A percentile compares a stretch with the other conserved stretches of the same genome.
phyloP scores from a whole-genome alignment of 306 rosid genomes.

The Morella rubra region DNA sequence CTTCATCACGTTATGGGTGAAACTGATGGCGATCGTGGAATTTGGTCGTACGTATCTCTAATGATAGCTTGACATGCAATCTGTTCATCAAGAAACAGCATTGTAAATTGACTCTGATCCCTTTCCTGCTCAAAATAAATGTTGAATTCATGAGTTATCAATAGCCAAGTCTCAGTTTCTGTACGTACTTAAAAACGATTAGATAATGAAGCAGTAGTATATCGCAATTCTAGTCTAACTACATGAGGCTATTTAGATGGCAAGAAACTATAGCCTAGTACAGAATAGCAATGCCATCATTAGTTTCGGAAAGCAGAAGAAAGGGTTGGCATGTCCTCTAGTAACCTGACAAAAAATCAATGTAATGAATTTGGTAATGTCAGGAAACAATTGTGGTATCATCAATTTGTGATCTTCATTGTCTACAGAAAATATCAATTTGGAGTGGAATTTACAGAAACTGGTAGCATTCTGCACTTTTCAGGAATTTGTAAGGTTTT shows the following conservation, averaged over 20 bases:
- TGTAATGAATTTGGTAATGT: neutral
- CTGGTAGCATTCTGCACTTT: neutral
- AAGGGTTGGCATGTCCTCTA: neutral
- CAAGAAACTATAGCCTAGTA: slow-evolving; percentile 10
- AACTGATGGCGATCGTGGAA: slow-evolving; percentile 81
- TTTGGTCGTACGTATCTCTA: slow-evolving; percentile 89
- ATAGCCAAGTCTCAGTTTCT: slow-evolving; percentile 4
- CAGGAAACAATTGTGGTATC: neutral
- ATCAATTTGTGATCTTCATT: neutral
- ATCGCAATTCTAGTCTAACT: slow-evolving; percentile 5
- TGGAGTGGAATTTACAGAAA: neutral
- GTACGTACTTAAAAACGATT: neutral
- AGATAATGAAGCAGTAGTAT: slow-evolving; percentile 8
- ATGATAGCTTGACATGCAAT: slow-evolving; percentile 33
- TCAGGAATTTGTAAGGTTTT: neutral
- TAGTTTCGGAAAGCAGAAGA: neutral
- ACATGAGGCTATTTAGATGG: neutral
- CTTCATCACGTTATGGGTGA: slow-evolving; percentile 99
- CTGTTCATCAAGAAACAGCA: slow-evolving; percentile 25
- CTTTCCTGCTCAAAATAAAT: slow-evolving; percentile 13
- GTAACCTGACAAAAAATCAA: neutral
- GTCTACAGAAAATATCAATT: neutral
- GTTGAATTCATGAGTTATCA: slow-evolving; percentile 18
- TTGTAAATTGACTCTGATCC: slow-evolving; percentile 29
- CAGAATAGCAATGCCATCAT: neutral